Conservation (phyloP, 495 filamentous ascomycete genomes). For the Daldinia vernicosa region DNA sequence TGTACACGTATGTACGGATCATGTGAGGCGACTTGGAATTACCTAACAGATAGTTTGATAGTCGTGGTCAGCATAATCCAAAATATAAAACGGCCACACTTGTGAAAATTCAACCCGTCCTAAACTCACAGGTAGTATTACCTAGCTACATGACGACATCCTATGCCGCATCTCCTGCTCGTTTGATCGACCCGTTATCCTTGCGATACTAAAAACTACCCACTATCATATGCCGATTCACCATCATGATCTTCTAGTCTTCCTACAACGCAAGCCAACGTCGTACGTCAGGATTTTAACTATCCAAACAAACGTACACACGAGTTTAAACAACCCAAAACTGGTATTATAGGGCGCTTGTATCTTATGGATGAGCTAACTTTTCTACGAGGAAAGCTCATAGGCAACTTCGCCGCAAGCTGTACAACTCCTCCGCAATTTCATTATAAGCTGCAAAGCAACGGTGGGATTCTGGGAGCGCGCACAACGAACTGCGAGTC, state of each 20-base stretch:
- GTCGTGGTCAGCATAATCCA: slow-evolving; percentile 17
- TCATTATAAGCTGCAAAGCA: slow-evolving; percentile 33
- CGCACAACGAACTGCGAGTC: slow-evolving; percentile 8
- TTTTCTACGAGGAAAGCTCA: slow-evolving; percentile 15
- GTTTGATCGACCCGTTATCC: slow-evolving; percentile 32
- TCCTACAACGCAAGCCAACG: slow-evolving; percentile 2
- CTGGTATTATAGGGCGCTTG: slow-evolving; percentile 10
- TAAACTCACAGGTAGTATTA: slow-evolving; percentile 9
- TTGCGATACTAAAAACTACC: slow-evolving; percentile 26
- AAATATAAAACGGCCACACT: slow-evolving; percentile 30
- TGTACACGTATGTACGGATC: slow-evolving; percentile 9
- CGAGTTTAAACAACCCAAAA: slow-evolving; percentile 21
- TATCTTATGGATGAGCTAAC: slow-evolving; percentile 18
- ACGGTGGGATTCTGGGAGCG: slow-evolving; percentile 30
- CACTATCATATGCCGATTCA: slow-evolving; percentile 13
- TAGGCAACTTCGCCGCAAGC: slow-evolving; percentile 28
- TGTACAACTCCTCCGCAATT: slow-evolving; percentile 40
- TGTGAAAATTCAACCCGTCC: slow-evolving; percentile 7
- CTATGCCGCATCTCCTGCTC: slow-evolving; percentile 10
- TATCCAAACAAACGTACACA: slow-evolving; percentile 10
- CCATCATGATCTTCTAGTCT: slow-evolving; percentile 9
- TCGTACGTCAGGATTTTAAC: slow-evolving; percentile 20
- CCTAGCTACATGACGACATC: slow-evolving; percentile 35
- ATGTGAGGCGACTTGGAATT: slow-evolving; percentile 13
- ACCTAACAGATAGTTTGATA: slow-evolving; percentile 22